These are phyloP conservation scores for Hemileia vastatrix DNA, from an alignment of 1,284 basidiomycete species.

Conservation along the genomic window DNA sequence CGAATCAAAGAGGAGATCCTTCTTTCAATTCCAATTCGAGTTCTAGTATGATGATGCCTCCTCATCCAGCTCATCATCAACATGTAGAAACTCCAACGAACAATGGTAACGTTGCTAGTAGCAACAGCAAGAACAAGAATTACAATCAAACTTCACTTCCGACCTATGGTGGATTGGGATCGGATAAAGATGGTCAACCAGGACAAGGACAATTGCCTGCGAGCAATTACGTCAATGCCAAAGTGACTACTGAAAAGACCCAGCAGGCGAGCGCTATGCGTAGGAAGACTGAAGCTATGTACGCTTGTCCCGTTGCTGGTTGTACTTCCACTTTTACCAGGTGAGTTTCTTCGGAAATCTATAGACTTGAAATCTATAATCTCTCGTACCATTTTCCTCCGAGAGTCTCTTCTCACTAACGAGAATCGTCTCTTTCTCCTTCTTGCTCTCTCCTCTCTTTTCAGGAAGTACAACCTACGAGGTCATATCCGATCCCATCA, in stretches of 20 bases:
- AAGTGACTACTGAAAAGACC: not conserved
- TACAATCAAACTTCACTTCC: constrained; percentile 28
- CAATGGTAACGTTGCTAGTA: too few species aligned
- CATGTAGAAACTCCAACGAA: not conserved
- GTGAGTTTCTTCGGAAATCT: not conserved
- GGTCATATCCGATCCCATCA: too few species aligned
- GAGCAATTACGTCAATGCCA: not conserved
- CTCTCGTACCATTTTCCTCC: too few species aligned
- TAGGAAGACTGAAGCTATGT: not conserved
- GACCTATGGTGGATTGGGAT: constrained; percentile 20
- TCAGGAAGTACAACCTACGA: too few species aligned
- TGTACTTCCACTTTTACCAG: not conserved
- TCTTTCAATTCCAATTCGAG: not conserved
- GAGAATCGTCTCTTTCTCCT: too few species aligned
- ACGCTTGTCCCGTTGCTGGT: not conserved
- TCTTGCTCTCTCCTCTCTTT: too few species aligned
- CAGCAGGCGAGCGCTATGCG: not conserved
- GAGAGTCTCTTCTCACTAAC: too few species aligned
- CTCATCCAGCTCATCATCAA: not conserved
- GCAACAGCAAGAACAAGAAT: constrained; percentile 20
- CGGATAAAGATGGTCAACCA: not conserved
- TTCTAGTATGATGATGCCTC: not conserved
- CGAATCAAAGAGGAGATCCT: not conserved
- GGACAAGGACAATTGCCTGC: not conserved
- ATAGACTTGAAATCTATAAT: too few species aligned